phyloP scores from a whole-genome alignment of 2,329 filamentous ascomycete genomes.

The Lachnellula subtilissima region DNA sequence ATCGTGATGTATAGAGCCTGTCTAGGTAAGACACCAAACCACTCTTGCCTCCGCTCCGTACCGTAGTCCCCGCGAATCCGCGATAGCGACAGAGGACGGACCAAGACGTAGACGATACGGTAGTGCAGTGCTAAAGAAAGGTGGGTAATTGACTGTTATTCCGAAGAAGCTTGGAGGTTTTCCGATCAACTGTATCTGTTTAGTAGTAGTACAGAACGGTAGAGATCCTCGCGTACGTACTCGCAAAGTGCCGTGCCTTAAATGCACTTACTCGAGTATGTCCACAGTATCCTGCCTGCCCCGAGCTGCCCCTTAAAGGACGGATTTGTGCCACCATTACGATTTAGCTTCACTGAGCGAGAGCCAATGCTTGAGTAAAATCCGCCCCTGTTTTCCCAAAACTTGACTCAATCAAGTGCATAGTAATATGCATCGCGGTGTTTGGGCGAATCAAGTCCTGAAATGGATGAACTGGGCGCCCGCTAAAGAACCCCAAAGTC shows the following conservation, averaged over 20 bases:
- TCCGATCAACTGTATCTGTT: no score
- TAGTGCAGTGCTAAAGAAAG: not conserved
- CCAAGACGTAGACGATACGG: not conserved
- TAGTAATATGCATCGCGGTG: not conserved
- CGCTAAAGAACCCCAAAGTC: slow-evolving; percentile 13
- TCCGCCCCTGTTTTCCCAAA: not conserved
- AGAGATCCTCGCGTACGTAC: not conserved
- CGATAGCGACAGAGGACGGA: not conserved
- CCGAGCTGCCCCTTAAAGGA: no score
- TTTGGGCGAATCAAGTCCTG: slow-evolving; percentile 5
- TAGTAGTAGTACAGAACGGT: no score
- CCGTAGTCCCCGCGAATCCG: no score
- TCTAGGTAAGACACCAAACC: no score
- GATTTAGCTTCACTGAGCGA: not conserved
- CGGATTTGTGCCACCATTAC: not conserved
- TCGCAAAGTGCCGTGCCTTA: not conserved
- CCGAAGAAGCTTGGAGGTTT: no score
- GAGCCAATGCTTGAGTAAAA: not conserved
- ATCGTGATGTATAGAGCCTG: slow-evolving; percentile 5
- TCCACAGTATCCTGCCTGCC: no score
- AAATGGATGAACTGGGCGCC: slow-evolving; percentile 1
- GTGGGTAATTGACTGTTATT: no score
- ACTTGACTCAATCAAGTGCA: not conserved
- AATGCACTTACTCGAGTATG: not conserved
- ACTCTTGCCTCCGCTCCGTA: no score